Conservation (phyloP, 108 stramenopile species). For the Conticribra weissflogii region DNA sequence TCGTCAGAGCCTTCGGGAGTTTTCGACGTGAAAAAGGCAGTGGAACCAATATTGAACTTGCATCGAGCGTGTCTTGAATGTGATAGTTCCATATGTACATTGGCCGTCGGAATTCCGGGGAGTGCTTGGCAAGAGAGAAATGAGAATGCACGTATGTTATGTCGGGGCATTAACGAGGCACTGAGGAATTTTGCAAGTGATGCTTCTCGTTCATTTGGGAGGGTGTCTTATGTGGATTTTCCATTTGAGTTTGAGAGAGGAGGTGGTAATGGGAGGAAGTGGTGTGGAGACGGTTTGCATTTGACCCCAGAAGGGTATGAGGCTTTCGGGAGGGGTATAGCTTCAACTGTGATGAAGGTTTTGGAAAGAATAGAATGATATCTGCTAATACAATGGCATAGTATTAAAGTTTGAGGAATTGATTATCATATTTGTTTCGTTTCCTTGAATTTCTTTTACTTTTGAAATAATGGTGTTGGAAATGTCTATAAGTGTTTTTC, state of each 20-base stretch:
- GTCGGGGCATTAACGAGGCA: constrained; percentile 46
- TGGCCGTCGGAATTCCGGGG: constrained; percentile 73
- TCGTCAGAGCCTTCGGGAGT: constrained; percentile 21
- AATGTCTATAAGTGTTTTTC: too few species aligned
- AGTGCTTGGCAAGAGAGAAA: constrained; percentile 62
- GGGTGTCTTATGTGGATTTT: constrained; percentile 53
- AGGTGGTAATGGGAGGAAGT: constrained; percentile 37
- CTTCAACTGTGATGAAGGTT: constrained; percentile 47
- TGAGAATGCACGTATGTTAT: constrained; percentile 32
- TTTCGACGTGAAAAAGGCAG: constrained; percentile 7
- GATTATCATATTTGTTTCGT: neutral
- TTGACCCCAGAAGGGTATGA: constrained; percentile 68
- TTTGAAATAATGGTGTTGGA: too few species aligned
- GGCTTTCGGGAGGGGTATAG: constrained; percentile 55
- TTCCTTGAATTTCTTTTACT: neutral
- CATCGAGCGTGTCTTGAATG: constrained; percentile 44
- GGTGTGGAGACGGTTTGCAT: constrained; percentile 68
- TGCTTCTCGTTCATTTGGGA: constrained; percentile 6
- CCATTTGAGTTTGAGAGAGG: constrained; percentile 51
- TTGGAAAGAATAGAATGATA: constrained; percentile 6
- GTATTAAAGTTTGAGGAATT: neutral
- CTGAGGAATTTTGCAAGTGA: constrained; percentile 39
- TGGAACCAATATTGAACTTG: constrained; percentile 38
- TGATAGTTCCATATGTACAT: constrained; percentile 38
- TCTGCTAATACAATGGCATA: neutral